These are phyloP conservation scores for Penicillium sp. DNA, from an alignment of 2,329 filamentous ascomycete genomes.

Conservation along the genomic window DNA sequence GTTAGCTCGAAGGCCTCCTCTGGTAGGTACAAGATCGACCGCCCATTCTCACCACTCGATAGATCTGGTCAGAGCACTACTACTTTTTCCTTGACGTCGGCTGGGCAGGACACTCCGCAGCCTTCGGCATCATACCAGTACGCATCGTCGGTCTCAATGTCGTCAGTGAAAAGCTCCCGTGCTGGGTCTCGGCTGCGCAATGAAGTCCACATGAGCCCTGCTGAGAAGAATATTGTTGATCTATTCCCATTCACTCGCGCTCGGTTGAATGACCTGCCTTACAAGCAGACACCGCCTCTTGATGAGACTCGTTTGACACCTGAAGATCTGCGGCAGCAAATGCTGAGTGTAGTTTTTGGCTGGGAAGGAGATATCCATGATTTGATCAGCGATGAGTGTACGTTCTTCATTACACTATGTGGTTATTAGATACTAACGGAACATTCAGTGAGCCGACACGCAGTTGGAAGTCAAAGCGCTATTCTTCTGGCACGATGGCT, in stretches of 20 bases:
- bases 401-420: conserved; percentile 21
- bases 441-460: conserved; percentile 60
- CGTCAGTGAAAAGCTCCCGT: conserved; percentile 41
- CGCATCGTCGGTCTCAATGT: conserved; percentile 45
- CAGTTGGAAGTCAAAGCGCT: conserved; percentile 66
- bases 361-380: conserved; percentile 83
- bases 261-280: conserved; percentile 75
- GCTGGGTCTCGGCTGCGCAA: conserved; percentile 68
- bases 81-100: conserved; percentile 43
- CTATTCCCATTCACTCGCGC: conserved; percentile 82
- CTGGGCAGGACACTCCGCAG: conserved; percentile 33
- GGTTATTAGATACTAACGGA: conserved; percentile 12
- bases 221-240: conserved; percentile 67
- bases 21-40: conserved; percentile 34
- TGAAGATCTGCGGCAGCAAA: conserved; percentile 79
- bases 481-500: conserved; percentile 91
- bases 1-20: conserved; percentile 55
- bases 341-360: conserved; percentile 91
- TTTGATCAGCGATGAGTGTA: conserved; percentile 75
- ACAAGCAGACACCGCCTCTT: conserved; percentile 61
- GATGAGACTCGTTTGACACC: conserved; percentile 60
- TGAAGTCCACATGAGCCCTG: conserved; percentile 73
- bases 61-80: conserved; percentile 44
- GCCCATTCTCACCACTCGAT: conserved; percentile 40
- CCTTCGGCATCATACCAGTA: conserved; percentile 44